These are phyloP conservation scores for Hypoxylon sp. DNA, from an alignment of 2,329 filamentous ascomycete genomes.

Conservation along the genomic window DNA sequence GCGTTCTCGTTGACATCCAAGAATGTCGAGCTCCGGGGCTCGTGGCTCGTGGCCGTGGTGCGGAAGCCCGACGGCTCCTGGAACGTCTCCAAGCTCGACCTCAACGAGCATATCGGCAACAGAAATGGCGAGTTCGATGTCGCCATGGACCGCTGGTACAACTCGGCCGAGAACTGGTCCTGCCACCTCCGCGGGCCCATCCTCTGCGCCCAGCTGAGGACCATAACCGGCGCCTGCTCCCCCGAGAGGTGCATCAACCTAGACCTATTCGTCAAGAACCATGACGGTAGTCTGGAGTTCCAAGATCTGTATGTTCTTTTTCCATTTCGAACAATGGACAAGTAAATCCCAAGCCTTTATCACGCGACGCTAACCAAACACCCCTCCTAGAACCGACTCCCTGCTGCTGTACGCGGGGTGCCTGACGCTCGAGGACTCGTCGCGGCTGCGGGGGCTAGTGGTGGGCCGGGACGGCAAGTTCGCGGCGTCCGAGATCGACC, in stretches of 20 bases:
- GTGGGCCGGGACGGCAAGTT: constrained; percentile 28
- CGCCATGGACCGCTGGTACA: constrained; percentile 18
- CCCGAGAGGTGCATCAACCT: constrained; percentile 27
- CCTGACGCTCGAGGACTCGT: constrained; percentile 15
- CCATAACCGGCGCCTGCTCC: constrained; percentile 9
- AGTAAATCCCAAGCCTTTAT: too few species aligned
- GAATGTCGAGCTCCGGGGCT: constrained; percentile 26
- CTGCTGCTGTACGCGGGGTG: constrained; percentile 24
- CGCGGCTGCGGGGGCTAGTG: constrained; percentile 17
- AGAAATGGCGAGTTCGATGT: constrained; percentile 26
- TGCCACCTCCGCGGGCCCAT: constrained; percentile 19
- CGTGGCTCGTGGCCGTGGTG: constrained; percentile 22
- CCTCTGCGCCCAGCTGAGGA: constrained; percentile 21
- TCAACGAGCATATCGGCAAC: constrained; percentile 32
- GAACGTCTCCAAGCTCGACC: constrained; percentile 21
- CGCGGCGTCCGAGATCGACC: constrained; percentile 21
- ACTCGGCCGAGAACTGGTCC: constrained; percentile 21
- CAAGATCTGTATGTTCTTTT: constrained; percentile 21
- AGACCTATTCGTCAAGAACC: constrained; percentile 28
- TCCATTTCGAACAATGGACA: too few species aligned
- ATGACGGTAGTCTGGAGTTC: constrained; percentile 27
- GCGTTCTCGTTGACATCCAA: constrained; percentile 32
- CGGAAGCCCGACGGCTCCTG: constrained; percentile 27
- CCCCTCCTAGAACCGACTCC: constrained; percentile 19
- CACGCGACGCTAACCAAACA: constrained; percentile 7